Evolutionary conservation across 208 protist species (phyloP).

Genomic region (Trypanosoma conorhini): DNA sequence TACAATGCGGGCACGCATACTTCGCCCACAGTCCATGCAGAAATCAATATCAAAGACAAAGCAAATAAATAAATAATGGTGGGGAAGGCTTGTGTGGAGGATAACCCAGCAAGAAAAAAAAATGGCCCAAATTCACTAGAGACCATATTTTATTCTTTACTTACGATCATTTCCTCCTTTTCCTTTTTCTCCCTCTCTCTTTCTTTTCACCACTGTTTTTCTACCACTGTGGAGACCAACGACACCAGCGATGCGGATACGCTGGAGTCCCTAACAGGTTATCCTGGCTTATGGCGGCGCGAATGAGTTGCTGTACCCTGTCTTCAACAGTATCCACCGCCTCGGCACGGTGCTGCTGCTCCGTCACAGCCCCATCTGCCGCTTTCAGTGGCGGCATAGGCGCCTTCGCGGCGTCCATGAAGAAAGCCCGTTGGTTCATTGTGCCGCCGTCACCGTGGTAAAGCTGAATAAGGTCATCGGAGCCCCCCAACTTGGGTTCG

Average conservation of each 20-base stretch:
- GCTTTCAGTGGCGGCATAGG: constrained; percentile 16
- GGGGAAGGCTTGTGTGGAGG: background rate
- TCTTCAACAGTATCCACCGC: constrained; percentile 38
- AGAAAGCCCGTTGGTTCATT: background rate
- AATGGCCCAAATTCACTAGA: background rate
- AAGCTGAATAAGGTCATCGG: constrained; percentile 13
- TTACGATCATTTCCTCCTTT: background rate
- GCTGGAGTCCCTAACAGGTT: constrained; percentile 46
- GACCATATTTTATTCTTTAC: background rate
- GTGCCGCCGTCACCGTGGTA: background rate
- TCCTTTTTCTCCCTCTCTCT: background rate
- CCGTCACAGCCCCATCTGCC: background rate
- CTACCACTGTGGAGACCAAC: constrained; percentile 85
- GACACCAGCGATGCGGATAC: constrained; percentile 56
- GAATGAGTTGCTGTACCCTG: constrained; percentile 51
- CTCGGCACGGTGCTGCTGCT: background rate
- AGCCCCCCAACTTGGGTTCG: background rate
- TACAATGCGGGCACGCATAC: no score
- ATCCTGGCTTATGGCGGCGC: constrained; percentile 40
- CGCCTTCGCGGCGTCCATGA: background rate
- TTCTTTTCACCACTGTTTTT: background rate
- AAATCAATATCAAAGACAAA: no score
- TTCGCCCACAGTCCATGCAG: no score
- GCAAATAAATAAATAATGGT: background rate
- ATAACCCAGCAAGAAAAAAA: background rate